Conservation (phyloP, 1,284 basidiomycete species). For the Ustilago lituana region DNA sequence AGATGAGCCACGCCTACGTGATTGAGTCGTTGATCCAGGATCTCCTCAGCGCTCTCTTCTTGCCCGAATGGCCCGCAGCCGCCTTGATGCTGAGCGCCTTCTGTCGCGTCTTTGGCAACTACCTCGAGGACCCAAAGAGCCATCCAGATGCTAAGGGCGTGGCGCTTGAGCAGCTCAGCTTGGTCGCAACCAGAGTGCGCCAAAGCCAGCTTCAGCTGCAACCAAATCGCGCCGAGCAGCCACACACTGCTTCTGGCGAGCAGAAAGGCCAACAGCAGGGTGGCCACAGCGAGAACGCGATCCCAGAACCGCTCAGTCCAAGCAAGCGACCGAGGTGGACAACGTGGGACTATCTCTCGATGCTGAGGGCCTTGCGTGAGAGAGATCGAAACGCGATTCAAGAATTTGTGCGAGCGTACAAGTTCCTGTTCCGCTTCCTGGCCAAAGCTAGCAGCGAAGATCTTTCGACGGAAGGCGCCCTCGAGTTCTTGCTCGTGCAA, state of each 20-base stretch:
- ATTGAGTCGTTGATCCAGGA: conserved; percentile 90
- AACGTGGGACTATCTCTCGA: conserved; percentile 40
- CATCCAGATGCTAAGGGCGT: conserved; percentile 74
- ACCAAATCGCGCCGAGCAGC: neutral
- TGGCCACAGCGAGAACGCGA: neutral
- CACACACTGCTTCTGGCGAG: neutral
- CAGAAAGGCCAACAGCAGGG: neutral
- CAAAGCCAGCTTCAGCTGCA: conserved; percentile 36
- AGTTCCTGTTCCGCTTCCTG: conserved; percentile 75
- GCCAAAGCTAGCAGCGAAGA: conserved; percentile 66
- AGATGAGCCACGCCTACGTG: conserved; percentile 77
- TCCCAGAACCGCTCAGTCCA: conserved; percentile 3
- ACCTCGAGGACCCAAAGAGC: conserved; percentile 78
- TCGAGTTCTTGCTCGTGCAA: conserved; percentile 51
- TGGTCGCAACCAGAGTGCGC: conserved; percentile 85
- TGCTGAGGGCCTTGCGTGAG: conserved; percentile 41
- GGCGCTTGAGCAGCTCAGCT: conserved; percentile 89
- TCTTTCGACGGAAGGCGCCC: conserved; percentile 39
- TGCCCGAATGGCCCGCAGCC: conserved; percentile 97
- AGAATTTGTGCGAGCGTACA: conserved; percentile 74
- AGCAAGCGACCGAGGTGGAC: conserved; percentile 13
- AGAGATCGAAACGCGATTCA: conserved; percentile 72
- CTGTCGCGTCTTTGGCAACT: conserved; percentile 48
- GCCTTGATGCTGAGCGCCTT: conserved; percentile 72
- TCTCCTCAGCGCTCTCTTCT: conserved; percentile 85